A percentile compares a stretch with the other conserved stretches of the same genome.
These are phyloP conservation scores for Talaromyces piceae DNA, from an alignment of 2,329 filamentous ascomycete genomes.

Conservation along the genomic window DNA sequence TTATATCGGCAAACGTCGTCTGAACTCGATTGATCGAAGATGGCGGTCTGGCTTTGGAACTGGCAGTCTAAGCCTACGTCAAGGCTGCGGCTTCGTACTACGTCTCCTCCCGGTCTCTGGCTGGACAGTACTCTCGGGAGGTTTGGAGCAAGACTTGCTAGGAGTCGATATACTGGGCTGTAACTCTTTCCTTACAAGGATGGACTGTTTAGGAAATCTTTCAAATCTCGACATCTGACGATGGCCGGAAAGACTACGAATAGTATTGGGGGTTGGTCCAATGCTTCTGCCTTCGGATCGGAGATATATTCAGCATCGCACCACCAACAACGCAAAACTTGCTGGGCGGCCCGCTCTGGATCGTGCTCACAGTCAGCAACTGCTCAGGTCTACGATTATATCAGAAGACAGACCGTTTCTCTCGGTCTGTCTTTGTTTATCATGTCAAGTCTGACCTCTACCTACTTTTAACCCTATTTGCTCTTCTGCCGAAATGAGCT, in stretches of 20 bases:
- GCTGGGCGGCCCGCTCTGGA: no score
- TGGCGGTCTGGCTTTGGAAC: not conserved
- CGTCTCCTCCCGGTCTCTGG: not conserved
- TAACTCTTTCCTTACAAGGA: not conserved
- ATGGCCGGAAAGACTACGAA: no score
- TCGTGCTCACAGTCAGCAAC: no score
- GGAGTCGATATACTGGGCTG: not conserved
- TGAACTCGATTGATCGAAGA: not conserved
- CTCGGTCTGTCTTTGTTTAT: no score
- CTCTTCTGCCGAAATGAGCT: not conserved
- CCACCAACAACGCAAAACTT: no score
- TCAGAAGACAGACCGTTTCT: no score
- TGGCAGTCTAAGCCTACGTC: not conserved
- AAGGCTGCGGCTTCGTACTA: not conserved
- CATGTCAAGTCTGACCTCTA: not conserved
- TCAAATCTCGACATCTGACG: no score
- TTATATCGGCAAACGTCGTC: not conserved
- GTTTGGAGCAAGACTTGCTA: not conserved
- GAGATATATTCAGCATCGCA: no score
- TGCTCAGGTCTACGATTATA: no score
- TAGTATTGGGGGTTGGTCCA: no score
- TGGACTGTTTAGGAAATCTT: no score
- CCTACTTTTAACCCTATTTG: not conserved
- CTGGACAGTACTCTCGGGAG: not conserved
- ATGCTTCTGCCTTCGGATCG: no score